Evolutionary conservation across 1,139 yeast genomes (phyloP), one percentile per base, ranked within the genome.

Genomic region (Lodderomyces pseudojiufengensis): DNA sequence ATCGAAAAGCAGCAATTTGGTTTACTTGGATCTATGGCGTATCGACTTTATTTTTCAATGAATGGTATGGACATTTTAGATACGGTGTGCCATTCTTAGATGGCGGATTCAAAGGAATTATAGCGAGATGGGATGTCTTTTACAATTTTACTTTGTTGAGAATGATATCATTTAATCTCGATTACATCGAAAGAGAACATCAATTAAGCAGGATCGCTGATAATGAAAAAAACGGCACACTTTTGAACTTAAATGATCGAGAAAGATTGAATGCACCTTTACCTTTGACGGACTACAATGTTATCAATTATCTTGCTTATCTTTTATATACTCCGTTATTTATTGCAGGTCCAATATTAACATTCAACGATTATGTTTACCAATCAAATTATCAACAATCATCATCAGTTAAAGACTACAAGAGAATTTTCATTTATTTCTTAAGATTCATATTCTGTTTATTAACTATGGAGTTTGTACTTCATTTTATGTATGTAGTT

Each of bases 41-140:
- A 12, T 73, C 70, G 15, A 69, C 90, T 0, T 64, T 94, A 29
- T 88, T 92, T 54, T 55, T 87, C 36, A 92, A 92, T 54, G 95
- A 87, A 50, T 63, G 65, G 39, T 77, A 69, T 43, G 68, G 87
- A 37, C 70, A 73, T 20, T 66, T 73, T 40, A 76, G 74, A 12
- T 70, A 75, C 37, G 80, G 77, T 2, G 48, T 80, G 15, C 56
- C 65, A 0, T 57, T 73, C 16, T 55, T 86, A 47, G 95, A 80
- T 49, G 47, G 59, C 24, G 73, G 78, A 1, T 80, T 71, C 49
- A 70, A 66, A 54, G 97, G 98, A 0, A 71, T 90, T 18, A 80
- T 92, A 46, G 71, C 78, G 13, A 70, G 97, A 47, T 94, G 99
- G 99, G 97, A 92, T 54, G 97, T 94, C 7, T 86, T 85, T 50